Evolutionary conservation across 2,329 filamentous ascomycete genomes (phyloP), one percentile per base, ranked within the genome.

Genomic region (Ceratocystis destructans): DNA sequence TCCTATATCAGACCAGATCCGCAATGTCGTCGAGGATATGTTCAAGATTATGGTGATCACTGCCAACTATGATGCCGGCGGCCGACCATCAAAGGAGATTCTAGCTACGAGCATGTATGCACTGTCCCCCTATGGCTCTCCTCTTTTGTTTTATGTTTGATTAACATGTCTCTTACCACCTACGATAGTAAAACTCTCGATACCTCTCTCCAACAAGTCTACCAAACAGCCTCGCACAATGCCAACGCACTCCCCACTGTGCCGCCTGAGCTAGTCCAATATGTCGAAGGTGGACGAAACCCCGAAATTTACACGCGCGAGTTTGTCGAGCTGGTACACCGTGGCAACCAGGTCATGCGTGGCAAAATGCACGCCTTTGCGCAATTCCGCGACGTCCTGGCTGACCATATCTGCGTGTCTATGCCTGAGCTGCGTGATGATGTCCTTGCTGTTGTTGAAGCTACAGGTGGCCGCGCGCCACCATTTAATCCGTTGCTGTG

Each of bases 281-380:
- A 88, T 76, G 85, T 88, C 71, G 85, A 88, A 74, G 83, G 84
- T 72, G 85, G 86, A 57, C 84, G 86, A 63, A 88, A 88, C 77
- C 86, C 86, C 1, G 86, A 88, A 75, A 88, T 88, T 71, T 88
- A 88, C 78, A 88, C 86, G 65, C 80, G 86, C 71, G 86, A 88
- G 77, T 88, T 88, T 71, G 85, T 88, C 71, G 86, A 88, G 80
- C 78, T 86, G 64, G 84, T 86, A 28, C 77, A 85, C 65, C 78
- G 84, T 61, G 79, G 81, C 50, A 88, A 88, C 76, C 86, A 88
- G 78, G 76, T 86, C 69, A 80, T 86, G 77, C 79, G 81, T 71
- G 86, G 86, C 66, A 88, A 87, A 77, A 78, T 80, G 74, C 73
- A 76, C 71, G 85, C 85, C 45, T 88, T 87, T 72, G 78, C 73